Evolutionary conservation across 2,329 filamentous ascomycete species (phyloP).

Genomic region (Amylocarpus encephaloides): DNA sequence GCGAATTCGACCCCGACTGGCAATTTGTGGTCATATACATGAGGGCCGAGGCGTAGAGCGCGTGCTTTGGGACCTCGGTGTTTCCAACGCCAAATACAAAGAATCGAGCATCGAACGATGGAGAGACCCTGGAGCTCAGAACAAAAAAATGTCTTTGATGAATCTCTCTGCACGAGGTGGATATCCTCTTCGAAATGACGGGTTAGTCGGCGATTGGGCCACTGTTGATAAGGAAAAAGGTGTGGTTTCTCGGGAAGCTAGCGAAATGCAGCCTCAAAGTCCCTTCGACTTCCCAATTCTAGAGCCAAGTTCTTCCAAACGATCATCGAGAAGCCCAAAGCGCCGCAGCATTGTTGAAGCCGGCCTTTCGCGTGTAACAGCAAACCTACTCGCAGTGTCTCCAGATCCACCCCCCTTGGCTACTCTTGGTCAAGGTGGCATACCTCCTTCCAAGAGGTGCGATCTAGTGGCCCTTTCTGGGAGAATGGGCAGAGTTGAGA

Average conservation of each 20-base stretch:
- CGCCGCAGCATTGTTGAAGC: slow-evolving; percentile 2
- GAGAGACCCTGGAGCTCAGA: slow-evolving; percentile 51
- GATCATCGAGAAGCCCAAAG: not conserved
- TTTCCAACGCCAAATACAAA: slow-evolving; percentile 36
- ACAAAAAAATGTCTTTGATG: slow-evolving; percentile 56
- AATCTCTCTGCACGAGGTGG: slow-evolving; percentile 48
- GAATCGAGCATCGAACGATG: slow-evolving; percentile 43
- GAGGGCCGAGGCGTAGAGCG: slow-evolving; percentile 57
- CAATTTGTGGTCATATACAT: slow-evolving; percentile 69
- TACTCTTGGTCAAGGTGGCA: slow-evolving; percentile 37
- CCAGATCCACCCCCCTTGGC: slow-evolving; percentile 14
- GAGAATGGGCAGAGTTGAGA: slow-evolving; percentile 45
- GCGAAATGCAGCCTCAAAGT: not conserved
- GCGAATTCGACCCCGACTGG: slow-evolving; percentile 55
- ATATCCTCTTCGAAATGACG: slow-evolving; percentile 41
- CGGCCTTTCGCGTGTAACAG: slow-evolving; percentile 10
- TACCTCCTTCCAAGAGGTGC: slow-evolving; percentile 36
- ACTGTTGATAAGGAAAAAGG: not conserved
- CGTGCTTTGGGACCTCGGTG: slow-evolving; percentile 51
- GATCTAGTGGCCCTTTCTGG: slow-evolving; percentile 38
- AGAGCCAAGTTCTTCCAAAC: not conserved
- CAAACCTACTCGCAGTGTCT: slow-evolving; percentile 11
- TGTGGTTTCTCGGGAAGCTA: not conserved
- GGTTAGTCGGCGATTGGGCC: slow-evolving; percentile 19
- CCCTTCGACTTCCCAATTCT: not conserved